These are phyloP conservation scores for Sisymbrium altissimum DNA, from an alignment of 345 rosid genomes.

Conservation along the genomic window DNA sequence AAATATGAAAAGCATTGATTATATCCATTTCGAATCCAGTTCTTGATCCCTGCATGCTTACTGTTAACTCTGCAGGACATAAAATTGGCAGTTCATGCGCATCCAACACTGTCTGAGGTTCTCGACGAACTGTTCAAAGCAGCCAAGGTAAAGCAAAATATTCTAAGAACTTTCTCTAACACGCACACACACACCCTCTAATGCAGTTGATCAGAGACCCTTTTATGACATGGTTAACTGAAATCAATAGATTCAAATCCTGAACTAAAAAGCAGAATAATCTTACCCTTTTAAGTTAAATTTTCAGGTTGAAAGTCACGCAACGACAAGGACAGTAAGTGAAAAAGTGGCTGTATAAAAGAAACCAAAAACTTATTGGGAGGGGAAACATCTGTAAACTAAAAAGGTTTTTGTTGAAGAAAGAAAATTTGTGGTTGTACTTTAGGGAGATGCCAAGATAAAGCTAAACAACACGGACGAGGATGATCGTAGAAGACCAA, in stretches of 20 bases:
- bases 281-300: background rate
- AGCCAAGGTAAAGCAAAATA: conserved; percentile 65
- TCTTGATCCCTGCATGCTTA: conserved; percentile 22
- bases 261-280: background rate
- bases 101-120: conserved; percentile 97
- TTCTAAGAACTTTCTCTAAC: background rate
- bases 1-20: background rate
- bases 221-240: background rate
- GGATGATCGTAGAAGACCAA: background rate
- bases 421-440: conserved; percentile 30
- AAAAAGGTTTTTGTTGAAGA: conserved; percentile 17
- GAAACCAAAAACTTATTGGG: conserved; percentile 20
- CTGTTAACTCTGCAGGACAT: conserved; percentile 59
- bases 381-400: conserved; percentile 18
- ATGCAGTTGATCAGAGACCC: background rate
- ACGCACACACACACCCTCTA: background rate
- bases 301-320: conserved; percentile 24
- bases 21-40: background rate
- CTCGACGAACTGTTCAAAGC: conserved; percentile 94
- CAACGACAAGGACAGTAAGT: conserved; percentile 26
- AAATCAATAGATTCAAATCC: background rate
- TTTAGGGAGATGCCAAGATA: conserved; percentile 22
- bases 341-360: conserved; percentile 31
- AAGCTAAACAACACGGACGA: conserved; percentile 5
- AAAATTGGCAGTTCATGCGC: conserved; percentile 93